Evolutionary conservation across 2,329 filamentous ascomycete species (phyloP).

Genomic region (Ilyonectria sp.): DNA sequence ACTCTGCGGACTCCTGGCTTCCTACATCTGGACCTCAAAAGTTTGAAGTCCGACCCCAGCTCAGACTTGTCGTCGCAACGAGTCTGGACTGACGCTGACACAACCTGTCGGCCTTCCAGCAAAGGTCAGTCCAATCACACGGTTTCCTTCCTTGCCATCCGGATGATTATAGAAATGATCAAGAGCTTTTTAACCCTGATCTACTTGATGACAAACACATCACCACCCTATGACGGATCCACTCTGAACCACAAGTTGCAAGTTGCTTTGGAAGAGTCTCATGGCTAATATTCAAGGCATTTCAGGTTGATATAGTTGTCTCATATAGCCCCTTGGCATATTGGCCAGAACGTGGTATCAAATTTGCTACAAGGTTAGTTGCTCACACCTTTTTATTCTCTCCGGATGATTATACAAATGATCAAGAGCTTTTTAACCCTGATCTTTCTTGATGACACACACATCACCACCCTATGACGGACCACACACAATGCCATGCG

Average conservation of each 20-base stretch:
- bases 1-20: neutral
- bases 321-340: too few relatives aligned
- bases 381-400: neutral
- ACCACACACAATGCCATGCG: neutral
- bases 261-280: neutral
- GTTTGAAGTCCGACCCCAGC: too few relatives aligned
- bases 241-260: neutral
- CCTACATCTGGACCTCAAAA: conserved; percentile 14
- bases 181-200: conserved; percentile 1
- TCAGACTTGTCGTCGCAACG: too few relatives aligned
- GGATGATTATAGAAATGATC: neutral
- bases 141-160: neutral
- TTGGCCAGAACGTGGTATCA: too few relatives aligned
- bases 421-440: neutral
- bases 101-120: too few relatives aligned
- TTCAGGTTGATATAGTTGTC: too few relatives aligned
- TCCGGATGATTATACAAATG: neutral
- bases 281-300: neutral
- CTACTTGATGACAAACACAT: neutral
- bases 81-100: too few relatives aligned
- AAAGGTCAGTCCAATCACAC: neutral
- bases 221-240: neutral
- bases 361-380: neutral
- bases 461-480: neutral
- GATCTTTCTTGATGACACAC: neutral